phyloP scores from a whole-genome alignment of 306 rosid genomes.

The Carpinus fangiana region DNA sequence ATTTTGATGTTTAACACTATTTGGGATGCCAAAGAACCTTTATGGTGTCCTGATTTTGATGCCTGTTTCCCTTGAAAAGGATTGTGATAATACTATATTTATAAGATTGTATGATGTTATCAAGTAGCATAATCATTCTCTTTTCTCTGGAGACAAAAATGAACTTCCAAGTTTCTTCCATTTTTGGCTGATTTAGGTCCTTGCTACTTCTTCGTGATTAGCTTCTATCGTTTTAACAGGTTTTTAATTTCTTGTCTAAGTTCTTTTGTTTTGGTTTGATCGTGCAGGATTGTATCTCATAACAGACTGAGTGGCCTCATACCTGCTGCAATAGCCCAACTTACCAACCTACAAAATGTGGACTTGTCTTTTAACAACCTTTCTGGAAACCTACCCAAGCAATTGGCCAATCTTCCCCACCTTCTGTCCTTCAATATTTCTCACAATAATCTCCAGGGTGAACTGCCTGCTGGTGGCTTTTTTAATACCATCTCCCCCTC shows the following conservation, averaged over 20 bases:
- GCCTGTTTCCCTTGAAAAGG: background rate
- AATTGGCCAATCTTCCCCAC: conserved; percentile 82
- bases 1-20: background rate
- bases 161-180: background rate
- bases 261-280: conserved; percentile 14
- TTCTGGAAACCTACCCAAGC: conserved; percentile 79
- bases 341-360: conserved; percentile 62
- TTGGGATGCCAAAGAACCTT: background rate
- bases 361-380: conserved; percentile 81
- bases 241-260: conserved; percentile 3
- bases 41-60: background rate
- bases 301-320: conserved; percentile 66
- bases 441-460: conserved; percentile 91
- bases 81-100: background rate
- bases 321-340: conserved; percentile 76
- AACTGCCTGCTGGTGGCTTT: conserved; percentile 85
- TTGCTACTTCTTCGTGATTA: background rate
- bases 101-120: background rate
- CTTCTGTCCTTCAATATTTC: conserved; percentile 80
- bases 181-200: background rate
- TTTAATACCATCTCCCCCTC: conserved; percentile 87
- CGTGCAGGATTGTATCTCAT: conserved; percentile 64
- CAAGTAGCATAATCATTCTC: background rate
- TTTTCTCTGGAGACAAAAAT: background rate
- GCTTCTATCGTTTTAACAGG: conserved; percentile 4